These are phyloP conservation scores for Albophoma yamanashiensis DNA, from an alignment of 2,329 filamentous ascomycete species.

Conservation along the genomic window DNA sequence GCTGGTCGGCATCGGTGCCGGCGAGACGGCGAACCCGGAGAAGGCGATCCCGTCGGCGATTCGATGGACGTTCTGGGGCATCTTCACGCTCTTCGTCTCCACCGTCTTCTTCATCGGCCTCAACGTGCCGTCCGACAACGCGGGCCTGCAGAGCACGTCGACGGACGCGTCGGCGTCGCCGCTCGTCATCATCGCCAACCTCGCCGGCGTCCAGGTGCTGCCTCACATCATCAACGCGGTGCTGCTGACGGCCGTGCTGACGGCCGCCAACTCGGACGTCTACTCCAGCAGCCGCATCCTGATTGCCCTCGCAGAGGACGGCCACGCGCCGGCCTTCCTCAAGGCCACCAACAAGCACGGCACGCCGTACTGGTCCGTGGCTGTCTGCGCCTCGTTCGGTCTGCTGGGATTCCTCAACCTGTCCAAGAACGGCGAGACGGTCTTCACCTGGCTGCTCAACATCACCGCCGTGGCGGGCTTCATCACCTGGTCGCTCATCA, in stretches of 20 bases:
- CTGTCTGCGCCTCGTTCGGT: constrained; percentile 41
- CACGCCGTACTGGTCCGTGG: constrained; percentile 53
- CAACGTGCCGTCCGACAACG: constrained; percentile 53
- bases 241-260: constrained; percentile 67
- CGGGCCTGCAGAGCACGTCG: constrained; percentile 36
- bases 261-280: constrained; percentile 67
- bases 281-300: constrained; percentile 63
- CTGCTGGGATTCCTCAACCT: constrained; percentile 60
- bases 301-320: constrained; percentile 53
- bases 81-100: constrained; percentile 56
- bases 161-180: constrained; percentile 55
- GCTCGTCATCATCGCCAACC: constrained; percentile 48
- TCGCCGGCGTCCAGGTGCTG: constrained; percentile 53
- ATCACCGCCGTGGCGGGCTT: constrained; percentile 59
- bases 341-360: constrained; percentile 48
- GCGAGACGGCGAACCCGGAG: constrained; percentile 62
- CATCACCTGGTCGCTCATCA: constrained; percentile 60
- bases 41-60: constrained; percentile 65
- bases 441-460: constrained; percentile 66
- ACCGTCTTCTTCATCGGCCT: constrained; percentile 63
- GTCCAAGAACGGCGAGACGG: constrained; percentile 42
- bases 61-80: constrained; percentile 64
- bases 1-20: constrained; percentile 67
- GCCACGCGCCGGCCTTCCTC: constrained; percentile 51
- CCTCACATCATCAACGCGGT: constrained; percentile 68